Evolutionary conservation across 176 grass and related monocot species (phyloP).

Genomic region (Phyllostachys edulis): DNA sequence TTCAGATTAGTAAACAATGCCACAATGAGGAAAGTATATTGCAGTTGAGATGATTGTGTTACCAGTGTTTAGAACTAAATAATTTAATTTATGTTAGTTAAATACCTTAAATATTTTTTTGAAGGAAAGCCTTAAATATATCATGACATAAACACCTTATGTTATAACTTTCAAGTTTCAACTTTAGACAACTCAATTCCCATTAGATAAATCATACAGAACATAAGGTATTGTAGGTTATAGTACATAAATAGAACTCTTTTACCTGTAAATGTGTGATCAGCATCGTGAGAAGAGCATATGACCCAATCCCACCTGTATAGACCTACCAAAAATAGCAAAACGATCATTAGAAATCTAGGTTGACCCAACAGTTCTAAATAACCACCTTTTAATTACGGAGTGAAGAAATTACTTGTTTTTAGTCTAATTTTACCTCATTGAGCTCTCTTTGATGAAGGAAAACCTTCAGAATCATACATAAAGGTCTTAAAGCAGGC

Average conservation of each 20-base stretch:
- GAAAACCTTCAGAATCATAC: conserved; percentile 96
- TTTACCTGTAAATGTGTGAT: conserved; percentile 88
- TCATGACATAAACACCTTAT: not conserved
- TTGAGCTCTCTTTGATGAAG: conserved; percentile 99
- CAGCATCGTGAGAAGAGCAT: conserved; percentile 96
- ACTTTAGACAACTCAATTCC: not conserved
- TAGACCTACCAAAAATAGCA: conserved; percentile 65
- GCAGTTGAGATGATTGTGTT: conserved; percentile 16
- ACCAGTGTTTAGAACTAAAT: conserved; percentile 12
- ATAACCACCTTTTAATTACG: not conserved
- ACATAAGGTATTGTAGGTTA: not conserved
- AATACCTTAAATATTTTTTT: not conserved
- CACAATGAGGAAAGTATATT: not conserved
- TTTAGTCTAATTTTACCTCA: conserved; percentile 58
- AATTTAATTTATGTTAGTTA: not conserved
- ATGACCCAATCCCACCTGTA: conserved; percentile 94
- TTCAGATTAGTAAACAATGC: conserved; percentile 4
- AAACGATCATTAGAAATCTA: not conserved
- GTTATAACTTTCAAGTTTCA: not conserved
- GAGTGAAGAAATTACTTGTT: not conserved
- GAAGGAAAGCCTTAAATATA: not conserved
- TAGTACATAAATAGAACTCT: not conserved
- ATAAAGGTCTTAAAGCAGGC: conserved; percentile 86
- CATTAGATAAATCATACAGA: not conserved
- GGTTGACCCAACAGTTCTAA: not conserved